phyloP scores from a whole-genome alignment of 225 moss, liverwort and hornwort species.

The Sphagnum contortum region DNA sequence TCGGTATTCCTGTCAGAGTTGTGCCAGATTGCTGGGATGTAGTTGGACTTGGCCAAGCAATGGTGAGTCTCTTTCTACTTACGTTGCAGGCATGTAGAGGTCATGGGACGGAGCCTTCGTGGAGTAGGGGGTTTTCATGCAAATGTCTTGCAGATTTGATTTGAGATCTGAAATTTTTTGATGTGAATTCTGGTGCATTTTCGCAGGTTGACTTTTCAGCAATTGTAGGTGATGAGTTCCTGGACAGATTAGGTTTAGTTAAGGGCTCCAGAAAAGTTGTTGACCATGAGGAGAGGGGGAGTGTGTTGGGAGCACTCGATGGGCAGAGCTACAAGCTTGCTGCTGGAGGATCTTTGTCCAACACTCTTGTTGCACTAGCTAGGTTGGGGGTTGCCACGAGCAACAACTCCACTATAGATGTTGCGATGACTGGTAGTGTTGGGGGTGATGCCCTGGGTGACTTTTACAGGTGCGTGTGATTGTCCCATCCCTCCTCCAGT shows the following conservation, averaged over 20 bases:
- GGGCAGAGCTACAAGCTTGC: conserved; percentile 70
- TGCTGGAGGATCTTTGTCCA: conserved; percentile 87
- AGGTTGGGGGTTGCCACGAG: conserved; percentile 55
- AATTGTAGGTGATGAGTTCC: conserved; percentile 51
- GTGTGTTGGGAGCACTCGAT: conserved; percentile 61
- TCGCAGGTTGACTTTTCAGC: conserved; percentile 65
- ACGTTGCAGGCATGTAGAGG: neutral
- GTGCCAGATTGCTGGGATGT: conserved; percentile 82
- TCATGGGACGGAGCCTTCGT: conserved; percentile 11
- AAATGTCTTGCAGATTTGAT: neutral
- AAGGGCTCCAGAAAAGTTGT: conserved; percentile 85
- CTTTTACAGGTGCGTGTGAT: conserved; percentile 59
- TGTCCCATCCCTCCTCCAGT: neutral
- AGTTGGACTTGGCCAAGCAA: conserved; percentile 92
- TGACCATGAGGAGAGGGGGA: conserved; percentile 81
- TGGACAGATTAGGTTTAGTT: conserved; percentile 46
- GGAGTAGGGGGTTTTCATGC: neutral
- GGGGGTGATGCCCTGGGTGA: conserved; percentile 82
- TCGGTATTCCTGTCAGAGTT: conserved; percentile 53
- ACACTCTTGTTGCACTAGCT: conserved; percentile 77
- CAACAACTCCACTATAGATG: conserved; percentile 32
- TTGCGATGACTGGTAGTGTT: conserved; percentile 95
- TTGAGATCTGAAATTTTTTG: neutral
- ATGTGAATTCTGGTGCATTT: neutral
- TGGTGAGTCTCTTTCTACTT: conserved; percentile 35